These are phyloP conservation scores for Xylaria sp. DNA, from an alignment of 2,329 filamentous ascomycete species.

Conservation along the genomic window DNA sequence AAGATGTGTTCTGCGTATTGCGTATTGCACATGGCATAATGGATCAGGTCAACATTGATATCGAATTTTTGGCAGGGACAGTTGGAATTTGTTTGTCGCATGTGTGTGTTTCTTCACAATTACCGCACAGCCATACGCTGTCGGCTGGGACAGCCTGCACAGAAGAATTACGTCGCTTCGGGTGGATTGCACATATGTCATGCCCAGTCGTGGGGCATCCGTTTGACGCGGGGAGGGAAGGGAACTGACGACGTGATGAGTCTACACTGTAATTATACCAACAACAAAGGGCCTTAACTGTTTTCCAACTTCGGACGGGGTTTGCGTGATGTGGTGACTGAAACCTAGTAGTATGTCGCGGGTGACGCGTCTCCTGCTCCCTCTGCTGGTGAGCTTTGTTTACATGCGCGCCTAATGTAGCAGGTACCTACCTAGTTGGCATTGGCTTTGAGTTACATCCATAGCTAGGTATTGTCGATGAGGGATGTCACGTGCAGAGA, in stretches of 20 bases:
- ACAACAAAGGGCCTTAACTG: conserved; percentile 18
- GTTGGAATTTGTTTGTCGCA: conserved; percentile 15
- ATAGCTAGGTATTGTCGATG: conserved; percentile 24
- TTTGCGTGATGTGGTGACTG: background rate
- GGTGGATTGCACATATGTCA: conserved; percentile 33
- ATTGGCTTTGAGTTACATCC: too few species aligned
- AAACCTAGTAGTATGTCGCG: background rate
- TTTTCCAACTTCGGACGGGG: conserved; percentile 4
- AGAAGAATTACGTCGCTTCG: conserved; percentile 21
- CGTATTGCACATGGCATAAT: conserved; percentile 30
- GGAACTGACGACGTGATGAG: conserved; percentile 39
- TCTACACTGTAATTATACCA: conserved; percentile 44
- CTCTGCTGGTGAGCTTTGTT: conserved; percentile 23
- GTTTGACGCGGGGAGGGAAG: conserved; percentile 17
- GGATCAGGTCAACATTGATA: conserved; percentile 35
- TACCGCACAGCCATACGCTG: conserved; percentile 12
- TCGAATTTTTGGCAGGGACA: conserved; percentile 29
- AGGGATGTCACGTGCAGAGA: conserved; percentile 31
- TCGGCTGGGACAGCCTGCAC: conserved; percentile 19
- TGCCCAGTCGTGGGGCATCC: conserved; percentile 27
- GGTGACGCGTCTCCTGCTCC: conserved; percentile 28
- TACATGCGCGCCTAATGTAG: conserved; percentile 29
- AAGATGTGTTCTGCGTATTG: conserved; percentile 34
- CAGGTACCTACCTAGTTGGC: too few species aligned
- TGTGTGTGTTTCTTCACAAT: conserved; percentile 13